Evolutionary conservation across 2,329 filamentous ascomycete genomes (phyloP), one percentile per base, ranked within the genome.

Genomic region (Colletotrichum nymphaeae): DNA sequence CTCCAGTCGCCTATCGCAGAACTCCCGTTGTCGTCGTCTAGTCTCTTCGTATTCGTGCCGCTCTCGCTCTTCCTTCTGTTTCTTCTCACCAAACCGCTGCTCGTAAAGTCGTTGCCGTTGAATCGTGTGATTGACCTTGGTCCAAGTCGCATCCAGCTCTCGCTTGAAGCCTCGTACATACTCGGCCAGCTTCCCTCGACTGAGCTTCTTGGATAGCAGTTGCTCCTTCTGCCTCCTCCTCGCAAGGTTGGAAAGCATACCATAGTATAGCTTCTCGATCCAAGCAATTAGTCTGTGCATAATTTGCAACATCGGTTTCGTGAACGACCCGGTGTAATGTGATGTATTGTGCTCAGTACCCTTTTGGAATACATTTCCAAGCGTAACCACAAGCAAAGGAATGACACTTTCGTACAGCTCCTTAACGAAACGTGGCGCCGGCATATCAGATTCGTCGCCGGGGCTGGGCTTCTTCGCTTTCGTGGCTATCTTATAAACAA

Each of bases 251-350:
- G 49, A 32, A n/a, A 55, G 58, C 72, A 74, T 74, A 7, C 32
- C 42, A 16, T 19, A 49, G 8, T 71, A 63, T n/a, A 67, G 16
- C 52, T 24, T 35, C 19, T 67, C 22, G 12, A 56, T 24, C 72
- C 72, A 74, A 19, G 57, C 63, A 9, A 68, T 22, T 14, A 74
- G 11, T 42, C 72, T 49, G 24, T 63, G 22, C 72, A 74, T 74
- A 24, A 74, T 74, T 22, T 74, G 72, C 52, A 74, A 14, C 9
- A 26, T 46, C 16, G n/a, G 26, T n/a, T 67, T 63, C 8, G 68
- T 72, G 46, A 74, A 72, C 16, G 24, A 56, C 26, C 67, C 70
- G 8, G 55, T 28, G 46, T 69, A 73, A 1, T 22, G 28, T 3
- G 28, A 9, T 1, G 37, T 35, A 22, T 58, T 60, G n/a, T 24